phyloP scores from a whole-genome alignment of 306 rosid genomes.

The Gleditsia sinensis region DNA sequence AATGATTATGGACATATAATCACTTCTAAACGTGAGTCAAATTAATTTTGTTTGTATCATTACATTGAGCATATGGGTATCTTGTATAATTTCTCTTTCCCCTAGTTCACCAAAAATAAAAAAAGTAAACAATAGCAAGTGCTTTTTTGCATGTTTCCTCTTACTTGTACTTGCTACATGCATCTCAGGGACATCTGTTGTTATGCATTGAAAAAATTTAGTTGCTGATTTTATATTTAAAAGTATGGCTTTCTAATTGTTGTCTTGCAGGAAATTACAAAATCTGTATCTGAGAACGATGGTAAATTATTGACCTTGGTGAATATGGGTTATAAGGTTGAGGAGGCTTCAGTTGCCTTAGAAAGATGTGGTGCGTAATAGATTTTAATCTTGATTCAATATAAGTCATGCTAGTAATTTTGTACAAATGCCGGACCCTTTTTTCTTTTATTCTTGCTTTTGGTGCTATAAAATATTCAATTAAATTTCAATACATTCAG shows the following conservation, averaged over 20 bases:
- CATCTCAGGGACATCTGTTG: neutral
- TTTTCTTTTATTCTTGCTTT: neutral
- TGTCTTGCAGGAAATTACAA: conserved; percentile 55
- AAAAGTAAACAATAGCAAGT: neutral
- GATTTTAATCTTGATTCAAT: conserved; percentile 3
- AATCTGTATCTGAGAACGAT: conserved; percentile 45
- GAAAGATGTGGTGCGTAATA: conserved; percentile 81
- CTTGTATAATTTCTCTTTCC: neutral
- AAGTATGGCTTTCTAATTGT: conserved; percentile 21
- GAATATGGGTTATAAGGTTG: conserved; percentile 68
- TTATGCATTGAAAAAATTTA: neutral
- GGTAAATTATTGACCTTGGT: conserved; percentile 47
- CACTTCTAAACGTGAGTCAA: conserved; percentile 18
- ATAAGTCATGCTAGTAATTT: conserved; percentile 11
- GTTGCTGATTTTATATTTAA: conserved; percentile 6
- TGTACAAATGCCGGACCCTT: neutral
- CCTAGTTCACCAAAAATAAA: neutral
- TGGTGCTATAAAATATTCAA: conserved; percentile 1
- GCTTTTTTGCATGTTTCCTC: conserved; percentile 1
- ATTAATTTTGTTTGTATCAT: conserved; percentile 15
- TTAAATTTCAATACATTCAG: conserved; percentile 9
- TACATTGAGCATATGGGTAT: conserved; percentile 7
- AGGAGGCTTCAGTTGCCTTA: conserved; percentile 72
- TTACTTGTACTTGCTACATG: conserved; percentile 6
- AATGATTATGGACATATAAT: neutral